These are phyloP conservation scores for Plasmopara viticola DNA, from an alignment of 352 stramenopile species.

Conservation along the genomic window DNA sequence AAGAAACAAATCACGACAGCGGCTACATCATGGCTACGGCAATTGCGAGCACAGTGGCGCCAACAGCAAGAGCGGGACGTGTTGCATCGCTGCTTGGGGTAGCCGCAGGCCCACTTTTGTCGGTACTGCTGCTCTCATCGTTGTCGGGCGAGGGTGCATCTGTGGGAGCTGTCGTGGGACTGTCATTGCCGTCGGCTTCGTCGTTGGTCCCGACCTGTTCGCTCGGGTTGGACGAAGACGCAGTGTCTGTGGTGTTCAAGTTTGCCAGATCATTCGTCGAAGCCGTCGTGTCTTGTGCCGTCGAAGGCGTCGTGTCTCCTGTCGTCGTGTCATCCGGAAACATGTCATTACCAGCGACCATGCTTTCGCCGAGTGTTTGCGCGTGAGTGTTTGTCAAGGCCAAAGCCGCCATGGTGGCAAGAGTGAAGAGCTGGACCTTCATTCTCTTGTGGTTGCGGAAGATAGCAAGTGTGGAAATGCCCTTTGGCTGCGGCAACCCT, in stretches of 20 bases:
- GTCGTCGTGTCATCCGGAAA: constrained; percentile 8
- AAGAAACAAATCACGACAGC: constrained; percentile 11
- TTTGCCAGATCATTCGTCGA: constrained; percentile 4
- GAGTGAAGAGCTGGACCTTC: constrained; percentile 21
- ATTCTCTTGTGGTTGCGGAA: constrained; percentile 5
- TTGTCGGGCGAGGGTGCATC: constrained; percentile 4
- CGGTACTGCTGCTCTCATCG: background rate
- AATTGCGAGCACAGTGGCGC: constrained; percentile 23
- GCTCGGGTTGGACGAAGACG: constrained; percentile 1
- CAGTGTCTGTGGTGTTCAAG: constrained; percentile 9
- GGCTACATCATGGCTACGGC: constrained; percentile 14
- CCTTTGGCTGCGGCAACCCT: background rate
- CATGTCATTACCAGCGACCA: constrained; percentile 29
- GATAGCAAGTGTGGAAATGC: constrained; percentile 15
- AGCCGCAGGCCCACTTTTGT: constrained; percentile 4
- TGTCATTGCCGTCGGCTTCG: constrained; percentile 7
- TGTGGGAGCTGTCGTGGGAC: constrained; percentile 10
- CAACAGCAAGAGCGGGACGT: constrained; percentile 8
- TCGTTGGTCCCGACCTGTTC: constrained; percentile 6
- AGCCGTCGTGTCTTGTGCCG: constrained; percentile 6
- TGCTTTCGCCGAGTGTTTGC: constrained; percentile 33
- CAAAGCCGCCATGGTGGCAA: constrained; percentile 16
- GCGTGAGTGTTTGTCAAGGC: constrained; percentile 13
- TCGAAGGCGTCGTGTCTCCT: background rate
- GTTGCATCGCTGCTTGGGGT: constrained; percentile 14